phyloP scores from a whole-genome alignment of 176 grass and related monocot genomes.

The Eleusine coracana region DNA sequence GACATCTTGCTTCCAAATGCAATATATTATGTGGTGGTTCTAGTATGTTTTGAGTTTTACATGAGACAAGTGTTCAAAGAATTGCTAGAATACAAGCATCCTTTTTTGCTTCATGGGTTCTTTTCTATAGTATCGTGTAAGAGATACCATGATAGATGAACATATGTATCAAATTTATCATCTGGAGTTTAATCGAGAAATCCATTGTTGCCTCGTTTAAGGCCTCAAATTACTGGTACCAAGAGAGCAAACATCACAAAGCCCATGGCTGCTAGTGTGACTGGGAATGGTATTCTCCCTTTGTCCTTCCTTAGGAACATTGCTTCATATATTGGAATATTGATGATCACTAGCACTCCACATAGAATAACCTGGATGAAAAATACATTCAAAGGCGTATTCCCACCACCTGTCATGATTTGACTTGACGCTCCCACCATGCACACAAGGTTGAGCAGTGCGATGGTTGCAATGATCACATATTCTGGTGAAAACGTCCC shows the following conservation, averaged over 20 bases:
- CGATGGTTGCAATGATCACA: conserved; percentile 57
- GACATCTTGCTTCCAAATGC: not conserved
- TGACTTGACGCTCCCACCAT: conserved; percentile 38
- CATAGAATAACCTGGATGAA: conserved; percentile 61
- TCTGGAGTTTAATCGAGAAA: not conserved
- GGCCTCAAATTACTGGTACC: conserved; percentile 42
- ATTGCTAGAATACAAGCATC: not conserved
- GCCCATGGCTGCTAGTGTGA: conserved; percentile 48
- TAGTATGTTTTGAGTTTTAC: not conserved
- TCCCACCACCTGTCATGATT: conserved; percentile 9
- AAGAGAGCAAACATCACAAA: conserved; percentile 45
- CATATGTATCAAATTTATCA: conserved; percentile 19
- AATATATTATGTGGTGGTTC: not conserved
- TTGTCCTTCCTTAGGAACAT: conserved; percentile 72
- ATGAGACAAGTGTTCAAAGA: not conserved
- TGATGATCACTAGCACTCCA: conserved; percentile 49
- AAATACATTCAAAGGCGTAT: conserved; percentile 33
- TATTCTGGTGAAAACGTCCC: conserved; percentile 53
- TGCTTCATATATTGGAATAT: conserved; percentile 72
- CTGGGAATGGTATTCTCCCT: conserved; percentile 56
- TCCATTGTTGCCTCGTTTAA: not conserved
- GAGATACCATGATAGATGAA: conserved; percentile 18
- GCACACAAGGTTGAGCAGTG: conserved; percentile 63
- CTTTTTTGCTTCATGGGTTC: conserved; percentile 16
- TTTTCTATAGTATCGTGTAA: not conserved